A percentile compares a stretch with the other conserved stretches of the same genome.
Conservation (phyloP, 2,329 filamentous ascomycete species). For the Pseudogymnoascus sp. region DNA sequence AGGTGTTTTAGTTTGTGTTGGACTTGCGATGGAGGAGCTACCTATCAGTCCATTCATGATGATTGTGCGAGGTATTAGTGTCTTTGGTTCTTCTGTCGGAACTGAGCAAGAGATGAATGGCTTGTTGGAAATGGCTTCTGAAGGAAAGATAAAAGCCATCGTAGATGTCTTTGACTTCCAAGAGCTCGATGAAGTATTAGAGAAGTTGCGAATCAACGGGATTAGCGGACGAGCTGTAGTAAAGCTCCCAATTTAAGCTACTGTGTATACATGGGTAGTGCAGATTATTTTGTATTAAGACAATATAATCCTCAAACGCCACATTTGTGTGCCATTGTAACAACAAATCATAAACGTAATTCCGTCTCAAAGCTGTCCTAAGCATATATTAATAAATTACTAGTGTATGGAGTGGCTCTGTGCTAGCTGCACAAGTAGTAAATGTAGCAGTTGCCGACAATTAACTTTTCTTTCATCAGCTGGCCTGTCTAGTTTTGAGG, state of each 20-base stretch:
- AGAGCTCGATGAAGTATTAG: not conserved
- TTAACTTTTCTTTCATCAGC: not conserved
- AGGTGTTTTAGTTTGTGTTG: slow-evolving; percentile 5
- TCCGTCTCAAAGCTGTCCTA: not conserved
- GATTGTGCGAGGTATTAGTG: not conserved
- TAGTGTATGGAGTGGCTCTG: not conserved
- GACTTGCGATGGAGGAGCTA: not conserved
- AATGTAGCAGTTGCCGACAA: not conserved
- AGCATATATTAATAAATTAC: not conserved
- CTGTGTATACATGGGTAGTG: not conserved
- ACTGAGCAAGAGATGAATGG: slow-evolving; percentile 8
- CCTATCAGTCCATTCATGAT: not conserved
- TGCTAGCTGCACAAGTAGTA: not conserved
- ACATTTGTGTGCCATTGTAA: not conserved
- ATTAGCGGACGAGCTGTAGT: slow-evolving; percentile 5
- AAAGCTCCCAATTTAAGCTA: not conserved
- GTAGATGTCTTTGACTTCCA: slow-evolving; percentile 6
- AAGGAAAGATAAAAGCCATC: slow-evolving; percentile 3
- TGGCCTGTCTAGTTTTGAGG: not conserved
- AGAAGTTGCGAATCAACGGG: slow-evolving; percentile 2
- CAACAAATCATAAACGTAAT: not conserved
- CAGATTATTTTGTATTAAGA: not conserved
- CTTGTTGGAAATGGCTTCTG: not conserved
- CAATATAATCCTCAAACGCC: not conserved
- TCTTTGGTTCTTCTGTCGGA: slow-evolving; percentile 8